These are phyloP conservation scores for Podaxis rugospora DNA, from an alignment of 768 basidiomycete genomes.

Conservation along the genomic window DNA sequence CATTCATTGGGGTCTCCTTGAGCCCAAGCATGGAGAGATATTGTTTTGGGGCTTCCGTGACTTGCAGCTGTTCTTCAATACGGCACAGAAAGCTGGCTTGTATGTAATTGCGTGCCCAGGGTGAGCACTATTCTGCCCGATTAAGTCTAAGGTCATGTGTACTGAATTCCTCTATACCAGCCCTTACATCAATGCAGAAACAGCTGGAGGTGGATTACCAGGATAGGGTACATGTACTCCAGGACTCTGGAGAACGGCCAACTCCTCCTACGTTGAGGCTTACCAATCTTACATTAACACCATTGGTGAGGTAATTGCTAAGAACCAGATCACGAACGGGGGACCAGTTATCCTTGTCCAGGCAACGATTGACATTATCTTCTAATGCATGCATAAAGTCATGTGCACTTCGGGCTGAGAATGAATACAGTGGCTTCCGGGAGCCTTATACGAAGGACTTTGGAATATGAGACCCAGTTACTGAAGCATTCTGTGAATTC, in stretches of 20 bases:
- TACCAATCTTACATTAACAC: conserved; percentile 46
- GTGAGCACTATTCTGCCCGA: conserved; percentile 19
- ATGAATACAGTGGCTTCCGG: conserved; percentile 45
- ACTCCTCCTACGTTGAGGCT: conserved; percentile 38
- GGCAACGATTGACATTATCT: conserved; percentile 14
- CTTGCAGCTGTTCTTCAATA: conserved; percentile 49
- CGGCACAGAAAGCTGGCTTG: conserved; percentile 49
- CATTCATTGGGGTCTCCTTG: conserved; percentile 39
- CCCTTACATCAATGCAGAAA: conserved; percentile 45
- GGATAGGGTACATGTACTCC: conserved; percentile 52
- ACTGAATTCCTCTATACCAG: conserved; percentile 16
- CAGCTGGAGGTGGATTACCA: conserved; percentile 50
- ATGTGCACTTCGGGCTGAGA: conserved; percentile 34
- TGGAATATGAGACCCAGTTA: conserved; percentile 32
- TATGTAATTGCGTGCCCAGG: conserved; percentile 52
- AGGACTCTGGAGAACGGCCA: conserved; percentile 41
- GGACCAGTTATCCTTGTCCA: conserved; percentile 49
- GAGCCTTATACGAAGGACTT: conserved; percentile 35
- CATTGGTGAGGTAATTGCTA: conserved; percentile 40
- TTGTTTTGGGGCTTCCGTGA: conserved; percentile 54
- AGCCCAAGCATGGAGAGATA: conserved; percentile 43
- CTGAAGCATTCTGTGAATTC: conserved; percentile 27
- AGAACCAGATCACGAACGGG: conserved; percentile 55
- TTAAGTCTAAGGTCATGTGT: not conserved
- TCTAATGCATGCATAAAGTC: not conserved